Conservation (phyloP, 805 yeast species). For the Naumovozyma dairenensis region DNA sequence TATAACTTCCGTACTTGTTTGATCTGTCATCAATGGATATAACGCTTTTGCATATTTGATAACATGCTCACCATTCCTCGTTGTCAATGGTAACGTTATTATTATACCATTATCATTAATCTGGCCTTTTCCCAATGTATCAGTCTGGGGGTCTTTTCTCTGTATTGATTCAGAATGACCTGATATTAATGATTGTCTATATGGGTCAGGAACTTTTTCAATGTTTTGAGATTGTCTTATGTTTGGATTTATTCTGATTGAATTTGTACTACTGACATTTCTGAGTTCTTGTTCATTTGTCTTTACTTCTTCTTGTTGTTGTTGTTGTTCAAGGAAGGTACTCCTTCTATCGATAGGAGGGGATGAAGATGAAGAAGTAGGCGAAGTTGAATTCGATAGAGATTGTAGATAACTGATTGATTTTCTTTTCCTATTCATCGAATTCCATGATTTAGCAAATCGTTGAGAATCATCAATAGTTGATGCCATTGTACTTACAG, state of each 20-base stretch:
- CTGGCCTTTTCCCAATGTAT: conserved; percentile 14
- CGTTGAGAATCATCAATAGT: conserved; percentile 28
- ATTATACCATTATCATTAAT: conserved; percentile 25
- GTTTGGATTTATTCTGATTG: not conserved
- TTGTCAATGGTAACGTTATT: conserved; percentile 23
- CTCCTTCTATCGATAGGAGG: not conserved
- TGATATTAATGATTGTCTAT: conserved; percentile 2
- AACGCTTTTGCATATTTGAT: conserved; percentile 26
- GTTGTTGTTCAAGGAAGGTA: not conserved
- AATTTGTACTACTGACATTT: conserved; percentile 15
- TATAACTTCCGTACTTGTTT: conserved; percentile 23
- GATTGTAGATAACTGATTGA: conserved; percentile 19
- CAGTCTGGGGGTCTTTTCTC: not conserved
- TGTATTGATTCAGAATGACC: not conserved
- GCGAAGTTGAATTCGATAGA: conserved; percentile 1
- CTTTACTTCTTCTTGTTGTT: not conserved
- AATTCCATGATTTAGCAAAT: conserved; percentile 30
- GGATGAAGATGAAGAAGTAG: not conserved
- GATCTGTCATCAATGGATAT: conserved; percentile 22
- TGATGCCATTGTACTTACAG: conserved; percentile 26
- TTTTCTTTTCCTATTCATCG: conserved; percentile 25
- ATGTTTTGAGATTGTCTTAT: not conserved
- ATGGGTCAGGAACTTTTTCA: not conserved
- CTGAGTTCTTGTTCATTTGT: not conserved
- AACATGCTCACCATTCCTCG: conserved; percentile 20